A percentile compares a stretch with the other conserved stretches of the same genome.
Evolutionary conservation across 306 rosid species (phyloP).

Genomic region (Rosa chinensis): DNA sequence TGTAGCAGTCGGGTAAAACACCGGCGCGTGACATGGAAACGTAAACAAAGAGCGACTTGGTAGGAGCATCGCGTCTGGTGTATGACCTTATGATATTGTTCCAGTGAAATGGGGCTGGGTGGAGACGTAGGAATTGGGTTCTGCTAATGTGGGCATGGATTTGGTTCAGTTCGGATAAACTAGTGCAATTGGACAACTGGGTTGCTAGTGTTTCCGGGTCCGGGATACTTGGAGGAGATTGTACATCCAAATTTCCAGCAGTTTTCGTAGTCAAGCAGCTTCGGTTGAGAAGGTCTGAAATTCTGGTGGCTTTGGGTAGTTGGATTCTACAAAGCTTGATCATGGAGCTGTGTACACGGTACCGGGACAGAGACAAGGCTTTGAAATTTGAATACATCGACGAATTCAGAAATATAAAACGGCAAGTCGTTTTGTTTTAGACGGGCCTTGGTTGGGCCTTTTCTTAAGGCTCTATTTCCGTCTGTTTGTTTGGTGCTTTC

Average conservation of each 20-base stretch:
- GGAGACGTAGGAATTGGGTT: conserved; percentile 39
- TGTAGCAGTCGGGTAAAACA: conserved; percentile 58
- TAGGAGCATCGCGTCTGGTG: conserved; percentile 48
- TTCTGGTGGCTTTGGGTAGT: conserved; percentile 1
- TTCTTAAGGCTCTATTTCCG: background rate
- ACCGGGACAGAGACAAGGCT: background rate
- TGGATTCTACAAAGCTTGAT: conserved; percentile 23
- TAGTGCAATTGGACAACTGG: conserved; percentile 32
- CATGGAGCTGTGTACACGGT: conserved; percentile 2
- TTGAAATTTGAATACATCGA: background rate
- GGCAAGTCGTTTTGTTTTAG: background rate
- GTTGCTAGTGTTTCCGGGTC: conserved; percentile 36
- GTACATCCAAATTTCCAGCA: background rate
- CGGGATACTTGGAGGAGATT: conserved; percentile 1
- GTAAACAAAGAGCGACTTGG: conserved; percentile 41
- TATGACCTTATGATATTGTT: conserved; percentile 65
- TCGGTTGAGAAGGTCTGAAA: conserved; percentile 12
- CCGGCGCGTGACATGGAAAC: conserved; percentile 50
- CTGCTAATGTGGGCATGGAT: conserved; percentile 42
- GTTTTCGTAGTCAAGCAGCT: background rate
- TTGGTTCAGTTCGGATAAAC: conserved; percentile 35
- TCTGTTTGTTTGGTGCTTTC: background rate
- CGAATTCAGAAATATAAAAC: background rate
- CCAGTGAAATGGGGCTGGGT: conserved; percentile 60
- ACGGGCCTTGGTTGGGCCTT: background rate